A percentile compares a stretch with the other conserved stretches of the same genome.
Conservation (phyloP, 495 filamentous ascomycete genomes). For the Cenococcum geophilum region DNA sequence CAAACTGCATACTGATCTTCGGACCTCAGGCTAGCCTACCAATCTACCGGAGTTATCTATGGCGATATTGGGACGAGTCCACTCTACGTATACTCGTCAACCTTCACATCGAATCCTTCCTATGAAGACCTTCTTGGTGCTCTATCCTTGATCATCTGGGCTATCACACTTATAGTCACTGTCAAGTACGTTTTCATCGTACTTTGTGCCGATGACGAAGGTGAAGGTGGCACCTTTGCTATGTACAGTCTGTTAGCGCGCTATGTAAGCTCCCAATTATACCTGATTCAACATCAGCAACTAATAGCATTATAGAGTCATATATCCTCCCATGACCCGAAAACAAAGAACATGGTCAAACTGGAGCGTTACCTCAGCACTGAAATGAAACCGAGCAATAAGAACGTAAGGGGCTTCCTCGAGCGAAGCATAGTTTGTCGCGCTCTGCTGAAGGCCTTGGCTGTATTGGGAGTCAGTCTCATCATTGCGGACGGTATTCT, state of each 20-base stretch:
- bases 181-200: slow-evolving; percentile 66
- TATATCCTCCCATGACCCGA: slow-evolving; percentile 21
- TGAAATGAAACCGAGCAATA: slow-evolving; percentile 49
- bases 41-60: slow-evolving; percentile 65
- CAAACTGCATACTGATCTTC: slow-evolving; percentile 34
- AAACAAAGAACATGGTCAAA: slow-evolving; percentile 25
- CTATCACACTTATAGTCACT: slow-evolving; percentile 62
- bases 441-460: slow-evolving; percentile 53
- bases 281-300: not conserved
- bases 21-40: slow-evolving; percentile 44
- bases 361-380: slow-evolving; percentile 53
- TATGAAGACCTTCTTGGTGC: slow-evolving; percentile 61
- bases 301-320: not conserved
- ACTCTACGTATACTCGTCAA: slow-evolving; percentile 65
- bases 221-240: slow-evolving; percentile 70
- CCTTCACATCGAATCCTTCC: slow-evolving; percentile 52
- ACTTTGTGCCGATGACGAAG: slow-evolving; percentile 63
- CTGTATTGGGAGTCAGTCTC: slow-evolving; percentile 62
- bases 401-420: slow-evolving; percentile 48
- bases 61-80: slow-evolving; percentile 70
- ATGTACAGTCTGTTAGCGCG: slow-evolving; percentile 63
- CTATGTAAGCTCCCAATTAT: slow-evolving; percentile 44
- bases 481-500: slow-evolving; percentile 62
- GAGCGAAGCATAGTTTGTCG: slow-evolving; percentile 51
- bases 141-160: slow-evolving; percentile 67